Base-by-base conservation (phyloP, 2,329 filamentous ascomycete species). In the Proliferodiscus dingleyae region DNA sequence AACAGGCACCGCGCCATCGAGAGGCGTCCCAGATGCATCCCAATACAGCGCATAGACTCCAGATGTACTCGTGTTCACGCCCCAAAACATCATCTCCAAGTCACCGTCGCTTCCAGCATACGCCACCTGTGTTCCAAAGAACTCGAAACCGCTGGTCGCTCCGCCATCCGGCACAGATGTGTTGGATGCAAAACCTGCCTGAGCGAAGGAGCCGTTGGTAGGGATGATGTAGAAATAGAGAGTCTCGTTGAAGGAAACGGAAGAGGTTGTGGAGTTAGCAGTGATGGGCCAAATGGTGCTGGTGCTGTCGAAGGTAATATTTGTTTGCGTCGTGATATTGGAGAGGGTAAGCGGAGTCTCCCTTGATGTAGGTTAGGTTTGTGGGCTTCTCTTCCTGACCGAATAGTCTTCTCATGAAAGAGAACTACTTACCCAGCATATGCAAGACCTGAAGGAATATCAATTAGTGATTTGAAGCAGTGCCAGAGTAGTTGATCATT, bases 81-180 rank as follows among this genome's bases (percentile, higher is more conserved):
- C 61, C 48, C 53, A 61, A 43, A 61, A 62, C 40, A 47, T 46
- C 41, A 60, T 43, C 38, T 59, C 33, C 33, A 56, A 54, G 16
- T 55, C 47, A 2, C 53, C 52, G 5, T 47, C 46, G 18, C 37
- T 49, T 3, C 47, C 47, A 34, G 54, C 55, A 49, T 65, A 63
- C 43, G 61, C 64, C 10, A 61, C 63, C 21, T 38, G 51, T 13
- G 48, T 60, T 8, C 63, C 64, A 42, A 64, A 66, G 36, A 63
- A 55, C 5, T 53, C 45, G 43, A 68, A 66, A 5, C 61, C 60
- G 5, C 50, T 51, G 3, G 50, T 57, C 5, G 56, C 53, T 13
- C 46, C 53, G 21, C 53, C 58, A 6, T 34, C 37, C 5, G 58
- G 50, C 5, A 55, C 37, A n/a, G 43, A 43, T 30, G 52, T 56